These are phyloP conservation scores for Wickerhamiella brachini DNA, from an alignment of 805 yeast genomes.

Conservation along the genomic window DNA sequence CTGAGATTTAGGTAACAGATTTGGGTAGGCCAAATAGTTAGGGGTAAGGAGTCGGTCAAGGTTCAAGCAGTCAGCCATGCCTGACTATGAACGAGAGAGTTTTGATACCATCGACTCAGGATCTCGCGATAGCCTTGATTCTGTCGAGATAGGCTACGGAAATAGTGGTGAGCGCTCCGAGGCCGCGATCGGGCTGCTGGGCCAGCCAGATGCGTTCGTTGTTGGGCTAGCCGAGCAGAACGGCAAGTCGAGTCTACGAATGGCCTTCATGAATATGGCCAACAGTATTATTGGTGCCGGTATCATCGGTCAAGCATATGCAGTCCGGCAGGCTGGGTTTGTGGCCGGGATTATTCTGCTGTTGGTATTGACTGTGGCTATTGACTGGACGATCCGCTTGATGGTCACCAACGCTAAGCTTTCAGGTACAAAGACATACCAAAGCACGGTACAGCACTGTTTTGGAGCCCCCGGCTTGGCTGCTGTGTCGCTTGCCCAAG, in stretches of 20 bases:
- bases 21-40: too few species aligned
- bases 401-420: conserved; percentile 73
- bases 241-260: conserved; percentile 44
- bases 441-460: conserved; percentile 68
- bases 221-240: conserved; percentile 14
- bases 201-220: conserved; percentile 15
- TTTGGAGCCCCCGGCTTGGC: conserved; percentile 63
- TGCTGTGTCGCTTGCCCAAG: conserved; percentile 59
- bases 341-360: conserved; percentile 56
- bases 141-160: conserved; percentile 6
- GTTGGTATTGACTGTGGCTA: conserved; percentile 46
- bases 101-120: background rate
- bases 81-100: background rate
- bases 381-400: conserved; percentile 74
- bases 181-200: conserved; percentile 13
- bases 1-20: too few species aligned
- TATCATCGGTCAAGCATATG: conserved; percentile 85
- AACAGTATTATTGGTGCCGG: conserved; percentile 94
- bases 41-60: background rate
- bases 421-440: conserved; percentile 65
- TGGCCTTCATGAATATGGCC: conserved; percentile 97
- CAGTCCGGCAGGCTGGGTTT: conserved; percentile 68
- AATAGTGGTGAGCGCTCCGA: background rate
- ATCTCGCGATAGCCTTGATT: conserved; percentile 1
- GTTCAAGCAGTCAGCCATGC: background rate